Evolutionary conservation across 1,284 basidiomycete genomes (phyloP), one percentile per base, ranked within the genome.

Genomic region (Apiotrichum sp.): DNA sequence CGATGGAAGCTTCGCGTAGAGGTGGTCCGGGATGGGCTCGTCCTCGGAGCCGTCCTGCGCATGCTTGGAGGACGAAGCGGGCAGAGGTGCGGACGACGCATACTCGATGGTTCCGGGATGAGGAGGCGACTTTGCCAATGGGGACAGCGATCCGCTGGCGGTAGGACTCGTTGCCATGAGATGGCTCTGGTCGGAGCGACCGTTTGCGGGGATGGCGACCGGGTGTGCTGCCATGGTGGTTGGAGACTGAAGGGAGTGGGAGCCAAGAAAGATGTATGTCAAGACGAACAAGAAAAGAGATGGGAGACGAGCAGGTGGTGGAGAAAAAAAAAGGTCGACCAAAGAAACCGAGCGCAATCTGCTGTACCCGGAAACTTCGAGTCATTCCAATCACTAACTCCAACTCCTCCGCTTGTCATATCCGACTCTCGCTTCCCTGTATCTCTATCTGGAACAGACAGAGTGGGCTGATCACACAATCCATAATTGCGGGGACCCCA

Each of bases 51-150:
- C 68, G 38, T 70, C 67, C 49, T 67, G 62, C 9, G 53, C 54
- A 42, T 71, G 70, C 48, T 61, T 60, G 6, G 65, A 62, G 0
- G 66, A 65, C 13, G 64, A 64, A 2, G 71, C 63, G 0, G 73
- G 65, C 14, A 67, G 53, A 0, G 75, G 75, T 0, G 75, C 75
- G 7, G 74, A 70, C 3, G 74, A 75, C 35, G 75, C 67, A 55
- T 77, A 77, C 58, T 77, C 75, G 65, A 76, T 71, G 33, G 68
- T 68, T 4, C 50, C 55, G 11, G 51, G 39, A 22, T 40, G 53
- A 13, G 53, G 48, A 34, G 49, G 54, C 32, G 51, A 47, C 45
- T 55, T 58, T 8, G 53, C 53, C 29, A 58, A 22, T 1, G 57
- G 57, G 2, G 57, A 58, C n/a, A 58, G 35, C 9, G 56, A 58